These are phyloP conservation scores for Beta lomatogona DNA, from an alignment of 179 eudicot species.

Conservation along the genomic window DNA sequence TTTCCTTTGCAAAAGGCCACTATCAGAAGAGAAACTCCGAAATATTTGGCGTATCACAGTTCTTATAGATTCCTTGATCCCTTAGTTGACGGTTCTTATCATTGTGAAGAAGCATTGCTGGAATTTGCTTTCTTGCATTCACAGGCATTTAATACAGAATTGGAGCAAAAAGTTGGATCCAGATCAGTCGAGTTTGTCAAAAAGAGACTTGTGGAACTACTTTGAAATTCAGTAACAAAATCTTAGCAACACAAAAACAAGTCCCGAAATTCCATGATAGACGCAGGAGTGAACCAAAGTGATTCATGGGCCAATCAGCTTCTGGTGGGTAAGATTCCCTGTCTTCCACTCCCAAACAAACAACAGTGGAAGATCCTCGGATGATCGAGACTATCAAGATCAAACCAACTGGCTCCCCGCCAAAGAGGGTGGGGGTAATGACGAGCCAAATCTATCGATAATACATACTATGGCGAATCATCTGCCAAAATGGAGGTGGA, in stretches of 20 bases:
- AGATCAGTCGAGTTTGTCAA: slow-evolving; percentile 48
- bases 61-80: slow-evolving; percentile 60
- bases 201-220: slow-evolving; percentile 53
- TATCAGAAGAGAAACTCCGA: slow-evolving; percentile 75
- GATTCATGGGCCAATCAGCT: slow-evolving; percentile 40
- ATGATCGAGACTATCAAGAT: slow-evolving; percentile 62
- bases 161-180: slow-evolving; percentile 44
- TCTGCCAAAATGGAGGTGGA: slow-evolving; percentile 38
- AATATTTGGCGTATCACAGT: slow-evolving; percentile 90
- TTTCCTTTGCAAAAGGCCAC: slow-evolving; percentile 71
- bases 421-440: slow-evolving; percentile 50
- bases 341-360: slow-evolving; percentile 85
- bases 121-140: slow-evolving; percentile 1
- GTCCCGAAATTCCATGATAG: slow-evolving; percentile 27
- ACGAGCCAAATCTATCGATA: slow-evolving; percentile 79
- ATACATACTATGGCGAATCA: slow-evolving; percentile 37
- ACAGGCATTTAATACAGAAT: slow-evolving; percentile 76
- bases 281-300: slow-evolving; percentile 22
- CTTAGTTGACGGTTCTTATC: neutral
- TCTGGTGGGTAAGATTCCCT: slow-evolving; percentile 67
- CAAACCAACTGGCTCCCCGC: slow-evolving; percentile 46
- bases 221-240: slow-evolving; percentile 39
- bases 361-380: slow-evolving; percentile 57
- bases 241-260: slow-evolving; percentile 21
- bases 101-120: neutral